Evolutionary conservation across 202 grass and related monocot species (phyloP).

Genomic region (Saccharum hybrid): DNA sequence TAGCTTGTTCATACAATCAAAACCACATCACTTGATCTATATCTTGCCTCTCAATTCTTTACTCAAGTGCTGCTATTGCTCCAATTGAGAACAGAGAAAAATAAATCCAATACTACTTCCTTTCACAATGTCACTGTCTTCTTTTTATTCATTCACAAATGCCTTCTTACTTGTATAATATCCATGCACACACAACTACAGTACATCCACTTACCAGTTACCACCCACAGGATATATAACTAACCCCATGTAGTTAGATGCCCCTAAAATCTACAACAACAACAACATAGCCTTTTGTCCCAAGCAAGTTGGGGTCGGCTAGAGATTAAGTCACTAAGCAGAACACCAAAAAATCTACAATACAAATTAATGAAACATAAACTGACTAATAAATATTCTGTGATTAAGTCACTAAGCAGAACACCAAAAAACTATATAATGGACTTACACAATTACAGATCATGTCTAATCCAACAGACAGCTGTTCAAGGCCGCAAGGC

Average conservation of each 20-base stretch:
- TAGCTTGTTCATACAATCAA: constrained; percentile 9
- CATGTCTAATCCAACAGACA: not conserved
- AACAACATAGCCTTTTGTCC: too few species aligned
- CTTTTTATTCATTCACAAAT: not conserved
- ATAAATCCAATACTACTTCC: not conserved
- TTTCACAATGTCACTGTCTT: not conserved
- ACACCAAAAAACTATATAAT: not conserved
- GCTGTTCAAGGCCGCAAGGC: not conserved
- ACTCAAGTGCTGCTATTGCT: not conserved
- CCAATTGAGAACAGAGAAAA: constrained; percentile 14
- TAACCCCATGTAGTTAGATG: not conserved
- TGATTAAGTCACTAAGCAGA: not conserved
- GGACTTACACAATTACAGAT: not conserved
- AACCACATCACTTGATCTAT: not conserved
- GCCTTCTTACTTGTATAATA: not conserved
- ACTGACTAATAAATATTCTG: not conserved
- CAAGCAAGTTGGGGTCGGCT: too few species aligned
- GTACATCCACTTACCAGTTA: not conserved
- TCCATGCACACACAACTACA: constrained; percentile 4
- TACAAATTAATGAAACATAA: not conserved
- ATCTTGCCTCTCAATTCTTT: not conserved
- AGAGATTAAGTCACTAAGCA: too few species aligned
- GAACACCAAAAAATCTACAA: not conserved
- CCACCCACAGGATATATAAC: not conserved
- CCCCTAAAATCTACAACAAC: not conserved